These are phyloP conservation scores for Lichtheimia ramosa DNA, from an alignment of 371 early-diverging fungal species.

Conservation along the genomic window DNA sequence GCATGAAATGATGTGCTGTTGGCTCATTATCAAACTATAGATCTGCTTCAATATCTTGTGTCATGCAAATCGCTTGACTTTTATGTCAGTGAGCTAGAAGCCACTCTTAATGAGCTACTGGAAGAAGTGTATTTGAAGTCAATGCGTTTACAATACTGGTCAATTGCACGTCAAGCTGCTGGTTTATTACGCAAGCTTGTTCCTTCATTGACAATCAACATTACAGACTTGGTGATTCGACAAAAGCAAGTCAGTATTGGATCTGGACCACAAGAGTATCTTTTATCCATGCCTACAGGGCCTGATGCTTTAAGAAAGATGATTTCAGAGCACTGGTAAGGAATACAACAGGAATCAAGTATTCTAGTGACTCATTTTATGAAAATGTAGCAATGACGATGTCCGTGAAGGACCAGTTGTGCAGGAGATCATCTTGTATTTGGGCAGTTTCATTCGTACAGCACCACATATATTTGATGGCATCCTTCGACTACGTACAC, in stretches of 20 bases:
- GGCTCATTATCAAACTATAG: slow-evolving; percentile 16
- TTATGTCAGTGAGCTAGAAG: slow-evolving; percentile 49
- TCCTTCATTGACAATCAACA: slow-evolving; percentile 74
- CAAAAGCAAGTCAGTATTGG: slow-evolving; percentile 83
- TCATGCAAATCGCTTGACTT: slow-evolving; percentile 68
- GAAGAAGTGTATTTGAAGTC: slow-evolving; percentile 86
- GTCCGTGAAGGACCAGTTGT: slow-evolving; percentile 84
- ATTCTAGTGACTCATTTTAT: not conserved
- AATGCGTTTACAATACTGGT: slow-evolving; percentile 74
- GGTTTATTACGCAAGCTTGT: slow-evolving; percentile 78
- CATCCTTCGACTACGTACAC: slow-evolving; percentile 80
- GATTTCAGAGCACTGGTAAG: slow-evolving; percentile 60
- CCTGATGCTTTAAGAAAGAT: slow-evolving; percentile 70
- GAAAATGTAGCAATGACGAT: slow-evolving; percentile 58
- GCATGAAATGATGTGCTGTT: not conserved
- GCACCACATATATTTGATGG: slow-evolving; percentile 78
- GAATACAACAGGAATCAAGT: not conserved
- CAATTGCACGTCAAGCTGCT: slow-evolving; percentile 81
- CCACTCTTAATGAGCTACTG: slow-evolving; percentile 64
- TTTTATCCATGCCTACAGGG: slow-evolving; percentile 67
- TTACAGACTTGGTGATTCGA: slow-evolving; percentile 81
- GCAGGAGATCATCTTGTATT: slow-evolving; percentile 80
- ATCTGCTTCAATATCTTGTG: slow-evolving; percentile 79
- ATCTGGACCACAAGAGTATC: slow-evolving; percentile 65
- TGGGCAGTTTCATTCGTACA: slow-evolving; percentile 75